Conservation (phyloP, 1,284 basidiomycete species). For the Ganoderma sp. region DNA sequence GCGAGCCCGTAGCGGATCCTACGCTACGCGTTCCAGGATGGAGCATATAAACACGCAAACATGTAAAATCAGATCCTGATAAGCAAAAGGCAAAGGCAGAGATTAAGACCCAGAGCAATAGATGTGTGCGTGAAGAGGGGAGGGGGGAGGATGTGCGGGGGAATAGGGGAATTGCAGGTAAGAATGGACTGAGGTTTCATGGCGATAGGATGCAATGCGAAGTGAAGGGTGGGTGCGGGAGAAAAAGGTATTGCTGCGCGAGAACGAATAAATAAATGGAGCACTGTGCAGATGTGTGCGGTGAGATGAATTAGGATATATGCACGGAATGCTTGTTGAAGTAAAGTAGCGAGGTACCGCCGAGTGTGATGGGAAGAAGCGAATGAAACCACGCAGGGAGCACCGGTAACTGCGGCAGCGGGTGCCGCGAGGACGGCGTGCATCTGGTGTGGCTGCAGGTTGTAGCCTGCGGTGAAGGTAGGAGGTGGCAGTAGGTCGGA, state of each 20-base stretch:
- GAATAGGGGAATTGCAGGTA: neutral
- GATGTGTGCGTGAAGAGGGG: constrained; percentile 15
- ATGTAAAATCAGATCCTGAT: neutral
- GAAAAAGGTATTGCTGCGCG: constrained; percentile 1
- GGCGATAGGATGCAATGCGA: neutral
- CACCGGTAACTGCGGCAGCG: neutral
- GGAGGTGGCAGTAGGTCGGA: neutral
- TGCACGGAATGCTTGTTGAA: constrained; percentile 24
- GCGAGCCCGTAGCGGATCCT: constrained; percentile 2
- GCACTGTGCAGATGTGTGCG: constrained; percentile 22
- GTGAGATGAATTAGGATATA: constrained; percentile 33
- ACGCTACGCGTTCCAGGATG: constrained; percentile 4
- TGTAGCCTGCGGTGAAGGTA: neutral
- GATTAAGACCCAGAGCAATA: constrained; percentile 14
- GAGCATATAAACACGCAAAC: constrained; percentile 12
- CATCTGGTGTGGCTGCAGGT: neutral
- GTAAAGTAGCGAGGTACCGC: constrained; percentile 20
- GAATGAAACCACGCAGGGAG: neutral
- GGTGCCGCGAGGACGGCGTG: neutral
- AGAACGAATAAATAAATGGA: constrained; percentile 25
- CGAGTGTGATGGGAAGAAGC: constrained; percentile 1
- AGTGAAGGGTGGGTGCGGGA: constrained; percentile 6
- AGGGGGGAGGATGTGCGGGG: constrained; percentile 9
- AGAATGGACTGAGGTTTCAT: neutral
- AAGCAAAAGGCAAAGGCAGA: constrained; percentile 15